A percentile compares a stretch with the other conserved stretches of the same genome.
Conservation (phyloP, 2,329 filamentous ascomycete genomes). For the Cyanodermella asteris region DNA sequence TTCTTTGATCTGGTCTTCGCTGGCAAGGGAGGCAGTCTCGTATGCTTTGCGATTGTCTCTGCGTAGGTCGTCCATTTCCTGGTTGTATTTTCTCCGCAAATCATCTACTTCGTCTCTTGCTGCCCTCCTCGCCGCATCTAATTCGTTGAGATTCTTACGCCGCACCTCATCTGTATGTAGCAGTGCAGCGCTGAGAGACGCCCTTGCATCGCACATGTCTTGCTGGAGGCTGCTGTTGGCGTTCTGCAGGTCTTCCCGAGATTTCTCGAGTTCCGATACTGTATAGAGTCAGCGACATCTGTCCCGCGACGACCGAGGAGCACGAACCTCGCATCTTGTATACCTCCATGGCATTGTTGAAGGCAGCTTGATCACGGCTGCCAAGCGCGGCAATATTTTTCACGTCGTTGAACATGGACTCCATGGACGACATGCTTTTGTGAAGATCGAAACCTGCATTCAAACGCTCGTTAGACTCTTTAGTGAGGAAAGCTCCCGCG, state of each 20-base stretch:
- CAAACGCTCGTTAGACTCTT: too few relatives aligned
- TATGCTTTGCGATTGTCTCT: constrained; percentile 26
- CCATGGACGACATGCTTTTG: too few relatives aligned
- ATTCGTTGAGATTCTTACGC: constrained; percentile 27
- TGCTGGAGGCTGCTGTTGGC: constrained; percentile 29
- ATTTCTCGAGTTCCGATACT: too few relatives aligned
- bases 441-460: too few relatives aligned
- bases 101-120: constrained; percentile 22
- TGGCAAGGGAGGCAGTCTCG: constrained; percentile 23
- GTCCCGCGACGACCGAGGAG: too few relatives aligned
- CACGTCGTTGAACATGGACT: constrained; percentile 48
- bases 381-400: too few relatives aligned
- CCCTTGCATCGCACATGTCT: constrained; percentile 27
- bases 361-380: too few relatives aligned
- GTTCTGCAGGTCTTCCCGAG: constrained; percentile 48
- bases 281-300: too few relatives aligned
- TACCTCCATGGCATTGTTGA: too few relatives aligned
- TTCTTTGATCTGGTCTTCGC: constrained; percentile 33
- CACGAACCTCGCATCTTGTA: constrained; percentile 53
- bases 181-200: constrained; percentile 28
- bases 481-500: too few relatives aligned
- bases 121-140: constrained; percentile 21
- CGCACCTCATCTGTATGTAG: constrained; percentile 29
- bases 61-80: constrained; percentile 27
- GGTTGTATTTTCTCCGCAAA: constrained; percentile 38